Evolutionary conservation across 139 green algal species (phyloP).

Genomic region (Chlorella ohadii): DNA sequence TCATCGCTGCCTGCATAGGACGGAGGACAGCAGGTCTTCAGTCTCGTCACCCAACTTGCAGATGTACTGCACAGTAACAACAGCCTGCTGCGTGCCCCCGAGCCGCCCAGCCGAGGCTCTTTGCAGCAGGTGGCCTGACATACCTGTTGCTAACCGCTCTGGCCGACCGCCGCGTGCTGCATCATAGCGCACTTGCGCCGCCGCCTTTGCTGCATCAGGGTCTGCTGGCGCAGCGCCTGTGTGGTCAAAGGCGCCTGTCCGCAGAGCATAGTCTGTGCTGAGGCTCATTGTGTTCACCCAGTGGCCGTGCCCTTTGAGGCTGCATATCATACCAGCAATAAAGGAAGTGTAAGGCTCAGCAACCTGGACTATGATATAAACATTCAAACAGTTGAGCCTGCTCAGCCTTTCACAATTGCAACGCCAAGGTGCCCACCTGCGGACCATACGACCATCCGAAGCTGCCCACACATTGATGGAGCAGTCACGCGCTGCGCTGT

Average conservation of each 20-base stretch:
- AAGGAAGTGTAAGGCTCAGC: background rate
- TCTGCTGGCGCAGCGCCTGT: constrained; percentile 64
- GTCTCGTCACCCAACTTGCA: no score
- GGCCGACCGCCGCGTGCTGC: constrained; percentile 57
- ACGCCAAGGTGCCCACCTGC: constrained; percentile 19
- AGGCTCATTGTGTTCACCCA: constrained; percentile 99
- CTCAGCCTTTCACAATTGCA: no score
- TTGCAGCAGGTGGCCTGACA: background rate
- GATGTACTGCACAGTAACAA: no score
- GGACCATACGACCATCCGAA: constrained; percentile 81
- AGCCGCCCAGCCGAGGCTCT: background rate
- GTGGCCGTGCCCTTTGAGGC: constrained; percentile 94
- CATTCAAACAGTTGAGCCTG: background rate
- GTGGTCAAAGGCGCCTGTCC: constrained; percentile 94
- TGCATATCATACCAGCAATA: constrained; percentile 65
- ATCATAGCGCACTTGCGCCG: constrained; percentile 73
- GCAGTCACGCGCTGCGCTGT: constrained; percentile 84
- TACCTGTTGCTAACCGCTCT: constrained; percentile 88
- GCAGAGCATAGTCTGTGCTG: constrained; percentile 85
- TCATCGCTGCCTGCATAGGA: constrained; percentile 85
- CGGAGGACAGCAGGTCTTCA: no score
- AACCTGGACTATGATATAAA: no score
- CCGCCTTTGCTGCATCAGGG: constrained; percentile 32
- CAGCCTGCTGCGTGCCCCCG: no score
- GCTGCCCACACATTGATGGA: constrained; percentile 92